Conservation (phyloP, 345 rosid species). For the Boechera divaricarpa region DNA sequence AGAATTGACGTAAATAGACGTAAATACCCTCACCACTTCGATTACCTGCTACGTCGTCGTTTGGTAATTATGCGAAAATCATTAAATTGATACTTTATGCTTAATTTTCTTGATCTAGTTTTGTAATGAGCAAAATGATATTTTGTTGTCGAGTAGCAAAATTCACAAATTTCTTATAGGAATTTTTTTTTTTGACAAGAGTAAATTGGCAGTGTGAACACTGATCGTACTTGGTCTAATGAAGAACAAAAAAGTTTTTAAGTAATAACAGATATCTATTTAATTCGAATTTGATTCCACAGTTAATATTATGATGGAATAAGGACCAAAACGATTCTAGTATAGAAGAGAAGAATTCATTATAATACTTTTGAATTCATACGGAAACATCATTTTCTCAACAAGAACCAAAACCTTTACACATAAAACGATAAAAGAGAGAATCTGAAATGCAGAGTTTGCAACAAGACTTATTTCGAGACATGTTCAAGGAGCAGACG, state of each 20-base stretch:
- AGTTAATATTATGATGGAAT: background rate
- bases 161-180: no score
- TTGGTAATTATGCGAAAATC: background rate
- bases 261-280: no score
- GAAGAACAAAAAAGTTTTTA: background rate
- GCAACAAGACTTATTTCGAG: background rate
- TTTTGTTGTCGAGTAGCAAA: no score
- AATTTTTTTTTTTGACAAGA: no score
- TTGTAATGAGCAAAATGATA: background rate
- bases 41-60: conserved; percentile 12
- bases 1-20: background rate
- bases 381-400: conserved; percentile 18
- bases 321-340: conserved; percentile 1
- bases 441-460: conserved; percentile 31
- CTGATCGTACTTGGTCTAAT: background rate
- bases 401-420: conserved; percentile 11
- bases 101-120: background rate
- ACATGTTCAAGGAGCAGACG: conserved; percentile 37
- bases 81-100: background rate
- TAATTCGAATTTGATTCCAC: background rate
- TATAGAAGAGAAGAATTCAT: conserved; percentile 12
- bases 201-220: background rate
- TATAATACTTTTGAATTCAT: conserved; percentile 18
- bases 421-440: conserved; percentile 9
- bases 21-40: conserved; percentile 12